These are phyloP conservation scores for Mortierella sp. DNA, from an alignment of 371 early-diverging fungal species.

Conservation along the genomic window DNA sequence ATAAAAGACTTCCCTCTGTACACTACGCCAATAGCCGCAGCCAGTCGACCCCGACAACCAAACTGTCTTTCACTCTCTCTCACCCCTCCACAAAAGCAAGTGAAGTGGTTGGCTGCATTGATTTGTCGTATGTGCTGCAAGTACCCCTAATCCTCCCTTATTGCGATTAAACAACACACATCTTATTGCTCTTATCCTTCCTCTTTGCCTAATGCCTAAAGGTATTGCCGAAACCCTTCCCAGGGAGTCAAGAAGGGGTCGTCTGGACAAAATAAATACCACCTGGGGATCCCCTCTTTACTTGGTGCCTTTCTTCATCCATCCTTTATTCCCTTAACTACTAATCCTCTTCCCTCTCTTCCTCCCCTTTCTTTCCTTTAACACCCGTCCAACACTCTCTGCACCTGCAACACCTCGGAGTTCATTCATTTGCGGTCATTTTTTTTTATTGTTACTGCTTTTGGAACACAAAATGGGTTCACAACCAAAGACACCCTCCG, in stretches of 20 bases:
- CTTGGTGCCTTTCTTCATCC: not conserved
- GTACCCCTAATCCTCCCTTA: not conserved
- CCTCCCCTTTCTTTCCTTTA: not conserved
- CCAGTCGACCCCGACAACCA: not conserved
- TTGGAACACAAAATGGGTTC: conserved; percentile 28
- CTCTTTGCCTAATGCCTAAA: conserved; percentile 4
- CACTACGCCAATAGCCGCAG: not conserved
- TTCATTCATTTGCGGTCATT: not conserved
- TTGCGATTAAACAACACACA: not conserved
- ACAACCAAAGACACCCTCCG: conserved; percentile 23
- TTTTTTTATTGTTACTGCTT: not conserved
- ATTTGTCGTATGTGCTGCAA: not conserved
- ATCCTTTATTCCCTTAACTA: not conserved
- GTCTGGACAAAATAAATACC: conserved; percentile 10
- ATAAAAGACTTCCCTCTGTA: not conserved
- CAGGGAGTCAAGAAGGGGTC: not conserved
- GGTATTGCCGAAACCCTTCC: conserved; percentile 18
- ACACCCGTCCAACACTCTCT: not conserved
- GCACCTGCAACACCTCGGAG: not conserved
- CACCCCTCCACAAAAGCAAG: not conserved
- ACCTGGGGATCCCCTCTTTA: not conserved
- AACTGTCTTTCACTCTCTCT: not conserved
- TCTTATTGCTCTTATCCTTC: not conserved
- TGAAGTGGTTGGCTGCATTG: not conserved
- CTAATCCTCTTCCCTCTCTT: not conserved